Conservation (phyloP, 805 yeast species). For the Ogataea saltuana region DNA sequence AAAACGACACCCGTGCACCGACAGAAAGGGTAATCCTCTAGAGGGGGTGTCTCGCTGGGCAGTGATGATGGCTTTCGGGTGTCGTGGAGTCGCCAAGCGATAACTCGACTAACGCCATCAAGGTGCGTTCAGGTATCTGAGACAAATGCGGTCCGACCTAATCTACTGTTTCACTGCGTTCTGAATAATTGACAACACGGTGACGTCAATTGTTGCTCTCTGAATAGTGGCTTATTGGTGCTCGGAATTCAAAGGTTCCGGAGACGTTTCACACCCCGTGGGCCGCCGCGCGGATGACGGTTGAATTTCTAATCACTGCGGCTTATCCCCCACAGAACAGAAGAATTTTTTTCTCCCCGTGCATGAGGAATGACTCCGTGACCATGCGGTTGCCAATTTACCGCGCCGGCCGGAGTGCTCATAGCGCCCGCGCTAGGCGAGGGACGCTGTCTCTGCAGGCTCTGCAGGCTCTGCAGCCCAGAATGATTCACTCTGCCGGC, state of each 20-base stretch:
- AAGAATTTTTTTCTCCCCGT: not conserved
- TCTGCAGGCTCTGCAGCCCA: not conserved
- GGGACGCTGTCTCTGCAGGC: no score
- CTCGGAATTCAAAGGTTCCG: not conserved
- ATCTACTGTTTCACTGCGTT: not conserved
- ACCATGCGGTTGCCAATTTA: not conserved
- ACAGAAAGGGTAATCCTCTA: not conserved
- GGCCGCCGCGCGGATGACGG: not conserved
- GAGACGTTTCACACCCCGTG: not conserved
- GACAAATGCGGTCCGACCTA: no score
- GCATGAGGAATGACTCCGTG: slow-evolving; percentile 3
- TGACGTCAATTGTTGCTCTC: not conserved
- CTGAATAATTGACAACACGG: not conserved
- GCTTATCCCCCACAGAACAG: not conserved
- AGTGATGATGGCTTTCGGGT: not conserved
- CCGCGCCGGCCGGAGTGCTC: not conserved
- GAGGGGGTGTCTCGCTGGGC: not conserved
- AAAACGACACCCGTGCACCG: slow-evolving; percentile 2
- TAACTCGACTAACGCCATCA: no score
- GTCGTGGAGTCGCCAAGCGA: not conserved
- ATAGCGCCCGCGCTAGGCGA: no score
- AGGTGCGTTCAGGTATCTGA: no score
- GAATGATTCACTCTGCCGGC: slow-evolving; percentile 1
- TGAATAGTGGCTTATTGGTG: no score
- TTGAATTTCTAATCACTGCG: not conserved